Base-by-base conservation (phyloP, 441 rosid species). In the Lepidium campestre region DNA sequence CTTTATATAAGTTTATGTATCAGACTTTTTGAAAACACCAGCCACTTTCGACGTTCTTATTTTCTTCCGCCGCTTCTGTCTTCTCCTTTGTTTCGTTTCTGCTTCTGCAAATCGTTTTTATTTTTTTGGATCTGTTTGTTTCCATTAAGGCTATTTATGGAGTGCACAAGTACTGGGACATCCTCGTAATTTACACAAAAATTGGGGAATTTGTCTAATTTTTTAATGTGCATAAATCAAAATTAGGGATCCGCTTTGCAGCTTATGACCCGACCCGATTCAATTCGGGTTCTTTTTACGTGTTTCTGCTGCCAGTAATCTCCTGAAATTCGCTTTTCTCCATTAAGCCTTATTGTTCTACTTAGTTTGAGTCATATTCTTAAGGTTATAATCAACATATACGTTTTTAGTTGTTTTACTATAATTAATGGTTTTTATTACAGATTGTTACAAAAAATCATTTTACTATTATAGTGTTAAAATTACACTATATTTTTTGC, bases 161-260 rank as follows among this genome's bases (percentile, higher is more conserved):
- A 40, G 41, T 73, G 77, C 77, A 73, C 77, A 67, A 73, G 77
- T 73, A 73, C 77, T 73, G 77, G 72, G 77, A 73, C 77, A 52
- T 67, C 77, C 77, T 57, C 32, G 35, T 17, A 1, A 39, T 2
- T 29, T 29, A 31, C n/a, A 32, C 18, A 1, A 47, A 37, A 56
- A 36, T 53, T 37, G 72, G 73, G 76, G 72, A 41, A 56, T 72
- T 48, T 65, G 76, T 72, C 76, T 46, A 72, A 72, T 72, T 46
- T 65, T 63, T 56, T 0, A 10, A 10, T 71, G 76, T 72, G 76
- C 76, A 59, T 65, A 72, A 0, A 72, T 23, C 1, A 52, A 72
- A 44, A 72, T 49, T 72, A 72, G 76, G 76, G 72, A 72, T 65
- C 76, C 76, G 76, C 72, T 72, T 72, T 72, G 76, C 76, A 42